Evolutionary conservation across 306 rosid species (phyloP), one percentile per base, ranked within the genome.

Genomic region (Myrica gale): DNA sequence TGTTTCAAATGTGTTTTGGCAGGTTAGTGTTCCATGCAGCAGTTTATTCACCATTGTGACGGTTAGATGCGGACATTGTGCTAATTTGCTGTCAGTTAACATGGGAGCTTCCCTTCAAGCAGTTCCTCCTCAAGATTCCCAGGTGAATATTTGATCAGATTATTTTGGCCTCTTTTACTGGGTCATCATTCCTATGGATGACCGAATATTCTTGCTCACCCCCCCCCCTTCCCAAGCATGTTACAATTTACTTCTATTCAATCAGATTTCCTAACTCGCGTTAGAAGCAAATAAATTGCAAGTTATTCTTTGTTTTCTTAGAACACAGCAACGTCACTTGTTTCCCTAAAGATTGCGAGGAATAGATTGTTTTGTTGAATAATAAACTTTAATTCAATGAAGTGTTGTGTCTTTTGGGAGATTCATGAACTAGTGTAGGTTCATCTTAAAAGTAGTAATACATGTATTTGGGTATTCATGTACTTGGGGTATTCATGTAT

Each of bases 31-130:
- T 84, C 99, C 99, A 89, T 80, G 79, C 84, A 88, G 81, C 89
- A 86, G 82, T 80, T 13, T 87, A 85, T 81, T 79, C 76, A 86
- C 87, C 76, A 68, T 88, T 39, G 97, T 87, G 84, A 95, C 99
- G 41, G 97, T 95, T 72, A 90, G 99, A 87, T 95, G 99, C 65
- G 99, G 99, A 45, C 97, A 95, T 74, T 95, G 99, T 77, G 87
- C 90, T 45, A 92, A 95, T 92, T 83, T 95, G 82, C 83, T 95
- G 63, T 87, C 99, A 57, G 97, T 92, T 55, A 90, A 92, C 78
- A 79, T 90, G 86, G 89, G 85, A 58, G 85, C 90, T 63, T 72
- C 96, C 16, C 81, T 86, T 80, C 98, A 86, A 81, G 44, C 91
- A 7, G 56, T 79, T 76, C 85, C 93, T 80, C 80, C 84, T 69